Evolutionary conservation across 495 filamentous ascomycete genomes (phyloP), one percentile per base, ranked within the genome.

Genomic region (Aspergillus incahuasiensis): DNA sequence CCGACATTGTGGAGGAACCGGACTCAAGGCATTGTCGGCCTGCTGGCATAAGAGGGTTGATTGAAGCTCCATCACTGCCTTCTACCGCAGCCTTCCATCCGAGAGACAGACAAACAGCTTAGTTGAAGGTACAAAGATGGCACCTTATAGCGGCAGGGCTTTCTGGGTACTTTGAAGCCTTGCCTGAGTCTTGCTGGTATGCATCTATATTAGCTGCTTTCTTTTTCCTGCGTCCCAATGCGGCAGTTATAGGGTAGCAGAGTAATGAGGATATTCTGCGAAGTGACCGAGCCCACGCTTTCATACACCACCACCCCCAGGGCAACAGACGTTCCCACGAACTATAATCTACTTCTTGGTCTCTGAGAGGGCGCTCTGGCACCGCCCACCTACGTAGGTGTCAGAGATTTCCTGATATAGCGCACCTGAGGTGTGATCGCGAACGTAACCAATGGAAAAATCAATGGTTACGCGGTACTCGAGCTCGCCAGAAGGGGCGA

Each of bases 21-120:
- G 69, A 47, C 69, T 71, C 21, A 82, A 66, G 6, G 73, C 62
- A 52, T 77, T 70, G 59, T 79, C 76, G 43, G 72, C 54, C 54
- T 64, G 62, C 34, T 55, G 65, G 63, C 73, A 75, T 52, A 63
- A 30, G 48, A n/a, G 46, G 34, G 32, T 19, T 42, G 46, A 18
- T 38, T 54, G 30, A 15, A 35, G 44, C 43, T 19, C 59, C 71
- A 74, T 74, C 51, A 62, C 60, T 64, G 49, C 58, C 22, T 28
- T 39, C 49, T 65, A 59, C 55, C 39, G 38, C 42, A 51, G 43
- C 48, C 40, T 24, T 40, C 40, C 28, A 40, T 45, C 42, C 43
- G 35, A 25, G 18, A 40, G 13, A n/a, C 18, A 18, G 48, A 25
- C 16, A 40, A 3, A n/a, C 18, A 18, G 48, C 20, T 43, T 51